Evolutionary conservation across 2,329 filamentous ascomycete genomes (phyloP).

Genomic region (Madurella fahalii): DNA sequence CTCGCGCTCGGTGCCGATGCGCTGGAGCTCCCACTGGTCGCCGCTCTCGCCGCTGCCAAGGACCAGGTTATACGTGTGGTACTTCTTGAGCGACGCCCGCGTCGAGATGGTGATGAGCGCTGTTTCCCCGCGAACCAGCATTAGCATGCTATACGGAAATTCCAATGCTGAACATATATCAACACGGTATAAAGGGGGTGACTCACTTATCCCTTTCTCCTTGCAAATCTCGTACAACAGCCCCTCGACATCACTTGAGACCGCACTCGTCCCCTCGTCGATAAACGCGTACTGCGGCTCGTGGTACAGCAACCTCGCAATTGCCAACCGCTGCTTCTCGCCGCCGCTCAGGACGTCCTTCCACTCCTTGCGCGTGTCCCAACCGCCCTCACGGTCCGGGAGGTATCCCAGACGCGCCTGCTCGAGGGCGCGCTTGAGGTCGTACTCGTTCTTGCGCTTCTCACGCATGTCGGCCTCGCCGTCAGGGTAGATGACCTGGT

Average conservation of each 20-base stretch:
- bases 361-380: slow-evolving; percentile 97
- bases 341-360: slow-evolving; percentile 96
- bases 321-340: slow-evolving; percentile 93
- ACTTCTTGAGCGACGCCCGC: slow-evolving; percentile 88
- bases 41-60: slow-evolving; percentile 76
- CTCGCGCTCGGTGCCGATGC: slow-evolving; percentile 89
- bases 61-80: slow-evolving; percentile 86
- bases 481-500: slow-evolving; percentile 97
- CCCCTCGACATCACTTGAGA: slow-evolving; percentile 91
- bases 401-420: slow-evolving; percentile 85
- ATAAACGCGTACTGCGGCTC: slow-evolving; percentile 92
- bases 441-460: slow-evolving; percentile 69
- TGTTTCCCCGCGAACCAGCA: slow-evolving; percentile 33
- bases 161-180: no score
- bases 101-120: slow-evolving; percentile 94
- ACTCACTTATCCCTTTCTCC: slow-evolving; percentile 85
- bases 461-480: slow-evolving; percentile 91
- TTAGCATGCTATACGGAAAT: background rate
- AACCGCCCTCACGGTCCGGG: slow-evolving; percentile 86
- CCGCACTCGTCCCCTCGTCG: slow-evolving; percentile 92
- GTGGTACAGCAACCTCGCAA: slow-evolving; percentile 88
- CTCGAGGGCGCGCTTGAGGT: slow-evolving; percentile 74
- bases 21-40: slow-evolving; percentile 88
- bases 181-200: background rate
- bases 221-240: slow-evolving; percentile 91